Percentiles rank a stretch among this genome's conserved stretches.
These are phyloP conservation scores for Hypericum androsaemum DNA, from an alignment of 345 rosid species.

Conservation along the genomic window DNA sequence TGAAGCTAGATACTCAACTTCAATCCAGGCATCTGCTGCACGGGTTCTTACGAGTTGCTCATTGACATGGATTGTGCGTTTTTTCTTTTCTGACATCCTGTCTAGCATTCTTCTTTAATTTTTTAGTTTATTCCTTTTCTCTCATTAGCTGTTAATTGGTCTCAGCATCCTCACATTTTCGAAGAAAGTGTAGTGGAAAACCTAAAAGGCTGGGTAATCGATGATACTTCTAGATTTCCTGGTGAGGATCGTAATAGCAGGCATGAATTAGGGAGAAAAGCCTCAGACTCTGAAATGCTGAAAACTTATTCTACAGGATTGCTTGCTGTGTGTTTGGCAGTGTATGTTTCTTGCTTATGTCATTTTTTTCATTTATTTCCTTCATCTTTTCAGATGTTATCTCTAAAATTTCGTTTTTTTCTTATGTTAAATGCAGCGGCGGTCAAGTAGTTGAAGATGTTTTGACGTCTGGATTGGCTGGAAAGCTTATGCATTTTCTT, in stretches of 20 bases:
- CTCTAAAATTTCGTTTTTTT: background rate
- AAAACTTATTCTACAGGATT: slow-evolving; percentile 86
- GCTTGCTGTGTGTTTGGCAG: slow-evolving; percentile 71
- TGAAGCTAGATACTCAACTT: slow-evolving; percentile 54
- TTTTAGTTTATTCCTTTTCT: background rate
- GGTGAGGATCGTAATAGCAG: slow-evolving; percentile 39
- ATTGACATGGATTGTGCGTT: slow-evolving; percentile 50
- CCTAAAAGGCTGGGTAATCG: slow-evolving; percentile 79
- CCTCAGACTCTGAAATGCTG: slow-evolving; percentile 74
- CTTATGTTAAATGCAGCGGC: slow-evolving; percentile 36
- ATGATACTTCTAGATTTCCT: slow-evolving; percentile 49
- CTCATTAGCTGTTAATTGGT: slow-evolving; percentile 12
- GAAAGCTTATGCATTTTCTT: slow-evolving; percentile 92
- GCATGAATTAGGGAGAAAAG: slow-evolving; percentile 38
- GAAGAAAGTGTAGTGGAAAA: slow-evolving; percentile 72
- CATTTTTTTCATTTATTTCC: background rate
- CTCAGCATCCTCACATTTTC: slow-evolving; percentile 82
- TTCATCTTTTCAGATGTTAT: slow-evolving; percentile 3
- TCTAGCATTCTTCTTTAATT: background rate
- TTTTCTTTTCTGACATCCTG: background rate
- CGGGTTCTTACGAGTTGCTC: slow-evolving; percentile 79
- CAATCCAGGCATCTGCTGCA: slow-evolving; percentile 80
- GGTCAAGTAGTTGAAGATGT: slow-evolving; percentile 93
- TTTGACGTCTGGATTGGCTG: slow-evolving; percentile 79
- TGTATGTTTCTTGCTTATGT: slow-evolving; percentile 32